Evolutionary conservation across 2,329 filamentous ascomycete species (phyloP).

Genomic region (Colletotrichum limetticola): DNA sequence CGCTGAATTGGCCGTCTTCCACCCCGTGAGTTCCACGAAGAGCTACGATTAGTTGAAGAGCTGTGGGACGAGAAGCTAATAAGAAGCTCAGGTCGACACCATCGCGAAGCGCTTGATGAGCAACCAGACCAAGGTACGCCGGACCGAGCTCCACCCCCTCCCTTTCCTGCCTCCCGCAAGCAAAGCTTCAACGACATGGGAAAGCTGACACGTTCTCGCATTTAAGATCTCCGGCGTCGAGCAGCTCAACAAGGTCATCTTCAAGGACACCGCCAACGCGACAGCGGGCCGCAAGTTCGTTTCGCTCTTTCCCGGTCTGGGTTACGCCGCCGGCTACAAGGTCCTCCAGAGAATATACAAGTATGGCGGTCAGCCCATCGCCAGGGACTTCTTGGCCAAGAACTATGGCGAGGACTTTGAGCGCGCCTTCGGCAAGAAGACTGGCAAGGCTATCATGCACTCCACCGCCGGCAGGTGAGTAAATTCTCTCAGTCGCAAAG

Average conservation of each 20-base stretch:
- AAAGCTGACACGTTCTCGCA: constrained; percentile 8
- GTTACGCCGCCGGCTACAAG: constrained; percentile 98
- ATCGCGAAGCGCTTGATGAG: constrained; percentile 99
- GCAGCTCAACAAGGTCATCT: constrained; percentile 90
- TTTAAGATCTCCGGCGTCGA: constrained; percentile 42
- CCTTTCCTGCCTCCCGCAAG: background rate
- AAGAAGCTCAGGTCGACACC: constrained; percentile 81
- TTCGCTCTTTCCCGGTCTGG: constrained; percentile 95
- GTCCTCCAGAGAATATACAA: constrained; percentile 98
- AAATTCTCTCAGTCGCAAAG: background rate
- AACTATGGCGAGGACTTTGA: constrained; percentile 90
- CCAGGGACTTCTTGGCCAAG: constrained; percentile 84
- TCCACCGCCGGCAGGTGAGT: constrained; percentile 88
- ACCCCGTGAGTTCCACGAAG: constrained; percentile 70
- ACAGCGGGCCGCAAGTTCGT: constrained; percentile 82
- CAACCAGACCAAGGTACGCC: constrained; percentile 74
- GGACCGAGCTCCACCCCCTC: constrained; percentile 53
- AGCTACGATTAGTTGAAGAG: background rate
- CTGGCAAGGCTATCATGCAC: constrained; percentile 97
- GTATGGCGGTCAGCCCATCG: constrained; percentile 96
- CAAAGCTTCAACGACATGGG: background rate
- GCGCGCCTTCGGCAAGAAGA: constrained; percentile 91
- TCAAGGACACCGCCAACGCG: constrained; percentile 86
- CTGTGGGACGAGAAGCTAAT: constrained; percentile 4
- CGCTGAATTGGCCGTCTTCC: constrained; percentile 91